A percentile compares a stretch with the other conserved stretches of the same genome.
phyloP scores from a whole-genome alignment of 164 flowering plant species.

The Houttuynia cordata region DNA sequence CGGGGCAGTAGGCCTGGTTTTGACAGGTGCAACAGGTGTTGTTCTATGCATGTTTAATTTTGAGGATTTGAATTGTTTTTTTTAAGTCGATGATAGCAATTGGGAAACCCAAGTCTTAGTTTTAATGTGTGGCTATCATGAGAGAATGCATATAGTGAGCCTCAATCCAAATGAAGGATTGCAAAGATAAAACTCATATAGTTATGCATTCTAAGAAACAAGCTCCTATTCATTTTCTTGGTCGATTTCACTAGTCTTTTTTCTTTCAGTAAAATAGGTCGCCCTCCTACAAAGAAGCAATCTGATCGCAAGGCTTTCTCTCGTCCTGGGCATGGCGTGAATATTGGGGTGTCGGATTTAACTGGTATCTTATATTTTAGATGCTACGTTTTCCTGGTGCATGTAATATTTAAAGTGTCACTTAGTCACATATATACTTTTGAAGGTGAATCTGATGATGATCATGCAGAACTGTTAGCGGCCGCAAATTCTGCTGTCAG shows the following conservation, averaged over 20 bases:
- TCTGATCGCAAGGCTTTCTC: slow-evolving; percentile 46
- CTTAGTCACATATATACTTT: not conserved
- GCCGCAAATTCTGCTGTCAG: slow-evolving; percentile 46
- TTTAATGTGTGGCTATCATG: too few relatives aligned
- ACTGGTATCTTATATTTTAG: slow-evolving; percentile 31
- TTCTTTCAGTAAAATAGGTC: slow-evolving; percentile 58
- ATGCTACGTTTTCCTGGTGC: not conserved
- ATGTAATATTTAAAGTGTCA: not conserved
- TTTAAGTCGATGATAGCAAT: too few relatives aligned
- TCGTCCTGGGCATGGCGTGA: slow-evolving; percentile 36
- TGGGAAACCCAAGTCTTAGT: too few relatives aligned
- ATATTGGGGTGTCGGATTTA: slow-evolving; percentile 36
- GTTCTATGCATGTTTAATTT: not conserved
- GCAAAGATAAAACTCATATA: not conserved
- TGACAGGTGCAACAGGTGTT: slow-evolving; percentile 73
- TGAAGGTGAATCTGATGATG: slow-evolving; percentile 40
- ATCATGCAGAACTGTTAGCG: slow-evolving; percentile 44
- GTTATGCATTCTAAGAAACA: not conserved
- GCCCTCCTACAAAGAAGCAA: slow-evolving; percentile 61
- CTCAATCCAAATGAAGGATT: too few relatives aligned
- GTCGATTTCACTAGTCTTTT: not conserved
- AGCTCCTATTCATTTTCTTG: not conserved
- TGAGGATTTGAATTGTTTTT: not conserved
- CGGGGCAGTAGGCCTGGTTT: slow-evolving; percentile 28
- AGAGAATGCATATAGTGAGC: too few relatives aligned